Evolutionary conservation across 306 rosid species (phyloP).

Genomic region (Cicer arietinum): DNA sequence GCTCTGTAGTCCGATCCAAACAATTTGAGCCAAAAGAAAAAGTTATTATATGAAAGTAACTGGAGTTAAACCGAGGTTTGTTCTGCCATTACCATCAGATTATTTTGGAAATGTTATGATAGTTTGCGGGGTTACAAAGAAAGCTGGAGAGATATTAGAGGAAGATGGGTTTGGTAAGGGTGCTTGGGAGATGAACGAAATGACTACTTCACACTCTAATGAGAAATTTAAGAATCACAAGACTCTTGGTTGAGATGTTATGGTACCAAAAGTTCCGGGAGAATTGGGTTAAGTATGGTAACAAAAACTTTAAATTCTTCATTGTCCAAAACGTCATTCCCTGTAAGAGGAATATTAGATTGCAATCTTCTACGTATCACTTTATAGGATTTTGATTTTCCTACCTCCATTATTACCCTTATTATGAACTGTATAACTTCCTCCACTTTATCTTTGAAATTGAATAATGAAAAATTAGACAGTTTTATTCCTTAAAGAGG

Average conservation of each 20-base stretch:
- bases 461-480: no score
- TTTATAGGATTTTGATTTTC: no score
- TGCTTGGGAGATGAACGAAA: constrained; percentile 45
- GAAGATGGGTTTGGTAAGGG: constrained; percentile 39
- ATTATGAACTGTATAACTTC: no score
- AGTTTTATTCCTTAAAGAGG: no score
- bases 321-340: no score
- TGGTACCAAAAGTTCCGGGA: no score
- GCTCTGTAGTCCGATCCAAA: constrained; percentile 36
- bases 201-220: constrained; percentile 20
- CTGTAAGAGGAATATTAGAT: no score
- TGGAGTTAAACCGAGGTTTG: constrained; percentile 39
- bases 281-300: no score
- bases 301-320: no score
- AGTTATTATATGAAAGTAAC: constrained; percentile 8
- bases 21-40: constrained; percentile 16
- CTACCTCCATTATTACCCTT: no score
- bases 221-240: neutral
- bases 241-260: constrained; percentile 32
- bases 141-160: neutral
- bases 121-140: neutral
- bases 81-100: neutral
- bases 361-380: no score
- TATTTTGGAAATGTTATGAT: neutral
- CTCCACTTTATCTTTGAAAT: no score